phyloP scores from a whole-genome alignment of 1,284 basidiomycete genomes.

The Cystobasidium sp. region DNA sequence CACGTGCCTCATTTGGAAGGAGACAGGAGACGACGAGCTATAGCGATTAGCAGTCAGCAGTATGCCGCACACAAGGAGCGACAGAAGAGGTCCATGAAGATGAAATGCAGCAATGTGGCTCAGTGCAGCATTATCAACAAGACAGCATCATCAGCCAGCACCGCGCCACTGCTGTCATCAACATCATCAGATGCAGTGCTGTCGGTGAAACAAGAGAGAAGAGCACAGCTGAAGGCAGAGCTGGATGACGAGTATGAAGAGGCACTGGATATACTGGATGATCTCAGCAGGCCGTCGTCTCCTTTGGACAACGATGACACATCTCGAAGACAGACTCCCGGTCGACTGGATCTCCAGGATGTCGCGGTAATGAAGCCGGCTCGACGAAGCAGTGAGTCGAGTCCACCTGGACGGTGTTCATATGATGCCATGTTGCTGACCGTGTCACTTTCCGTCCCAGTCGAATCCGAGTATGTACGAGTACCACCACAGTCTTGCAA shows the following conservation, averaged over 20 bases:
- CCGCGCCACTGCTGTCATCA: neutral
- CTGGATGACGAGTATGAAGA: neutral
- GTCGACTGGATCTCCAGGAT: neutral
- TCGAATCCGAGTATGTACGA: neutral
- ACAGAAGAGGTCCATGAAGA: neutral
- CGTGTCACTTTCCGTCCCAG: neutral
- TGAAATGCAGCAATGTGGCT: neutral
- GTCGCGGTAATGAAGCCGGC: neutral
- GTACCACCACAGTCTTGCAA: neutral
- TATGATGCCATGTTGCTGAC: neutral
- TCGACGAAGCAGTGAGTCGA: neutral
- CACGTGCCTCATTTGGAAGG: neutral
- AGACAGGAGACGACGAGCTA: neutral
- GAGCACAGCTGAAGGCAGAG: neutral
- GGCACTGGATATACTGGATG: conserved; percentile 3
- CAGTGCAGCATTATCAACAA: neutral
- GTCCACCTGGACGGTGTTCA: neutral
- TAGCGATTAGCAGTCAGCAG: conserved; percentile 5
- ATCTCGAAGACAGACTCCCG: neutral
- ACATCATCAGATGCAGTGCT: neutral
- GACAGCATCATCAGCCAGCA: neutral
- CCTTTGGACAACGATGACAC: neutral
- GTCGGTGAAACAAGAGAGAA: neutral
- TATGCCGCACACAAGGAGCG: neutral
- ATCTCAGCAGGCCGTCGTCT: neutral